Evolutionary conservation across 306 rosid species (phyloP), one percentile per base, ranked within the genome.

Genomic region (Quercus berberidifolia): DNA sequence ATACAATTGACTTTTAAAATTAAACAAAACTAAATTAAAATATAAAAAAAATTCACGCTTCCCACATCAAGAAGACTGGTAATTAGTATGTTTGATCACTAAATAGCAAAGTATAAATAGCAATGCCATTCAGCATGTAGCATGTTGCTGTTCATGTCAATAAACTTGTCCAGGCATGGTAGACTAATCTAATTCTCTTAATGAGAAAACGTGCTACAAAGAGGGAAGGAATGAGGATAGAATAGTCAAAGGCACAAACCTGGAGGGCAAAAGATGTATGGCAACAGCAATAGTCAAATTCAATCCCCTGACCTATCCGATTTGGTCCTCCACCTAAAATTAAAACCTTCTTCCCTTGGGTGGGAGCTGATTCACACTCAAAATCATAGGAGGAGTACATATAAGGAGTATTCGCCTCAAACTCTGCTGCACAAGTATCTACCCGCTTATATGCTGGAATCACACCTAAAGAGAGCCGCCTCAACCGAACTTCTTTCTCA

Each of bases 371-470:
- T 88, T 96, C 98, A 54, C 99, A 93, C 88, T 96, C 97, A 81
- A 85, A 87, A 88, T 96, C 99, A 88, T 96, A 96, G 52, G 98
- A 96, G 69, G 99, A 96, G 83, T 96, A 96, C 99, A 96, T 93
- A 52, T 91, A 96, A n/a, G 98, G 98, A 68, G 97, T 93, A 79
- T 93, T 88, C 33, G 99, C 99, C 88, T 96, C 99, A 87, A 96
- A 96, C 80, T 96, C 98, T n/a, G 99, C 99, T 20, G 99, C 99
- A 81, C 99, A 96, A 3, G 99, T 93, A 82, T 96, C 99, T 23
- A 96, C 99, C 70, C 97, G 91, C 80, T 96, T 96, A 78, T 87
- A 96, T 55, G 98, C 83, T 58, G 98, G 98, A 74, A 81, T 69
- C 58, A 96, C 94, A 59, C 94, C 94, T 69, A 93, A 60, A 49